Evolutionary conservation across 306 rosid genomes (phyloP), one percentile per base, ranked within the genome.

Genomic region (Quercus glauca): DNA sequence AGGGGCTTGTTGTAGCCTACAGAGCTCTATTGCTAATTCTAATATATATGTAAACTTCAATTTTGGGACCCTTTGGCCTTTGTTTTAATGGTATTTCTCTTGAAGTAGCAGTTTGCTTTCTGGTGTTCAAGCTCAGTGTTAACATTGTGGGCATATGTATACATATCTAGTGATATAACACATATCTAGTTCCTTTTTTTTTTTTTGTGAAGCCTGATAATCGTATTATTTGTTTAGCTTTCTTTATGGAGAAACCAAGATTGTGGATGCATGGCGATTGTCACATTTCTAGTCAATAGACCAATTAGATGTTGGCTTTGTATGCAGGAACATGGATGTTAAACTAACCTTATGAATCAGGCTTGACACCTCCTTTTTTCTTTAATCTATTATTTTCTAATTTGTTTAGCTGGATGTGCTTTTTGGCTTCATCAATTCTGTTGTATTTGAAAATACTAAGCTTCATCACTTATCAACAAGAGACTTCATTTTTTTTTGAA

Each of bases 31-130:
- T 25, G 10, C 65, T 49, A 18, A 23, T 59, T 59, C 69, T 28
- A 28, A 63, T 63, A 28, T 15, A 28, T 28, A 28, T 26, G 19
- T 28, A 28, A 63, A 28, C 69, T 63, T 63, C 28, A 13, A 28
- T 14, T 11, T 23, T 49, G 67, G 6, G 67, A 60, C 31, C 33
- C 72, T 31, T 80, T 45, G 14, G 9, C 13, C 61, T 37, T 41
- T 41, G 45, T 8, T 8, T 41, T 35, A 19, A 8, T 58, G 17
- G 17, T 23, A 3, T 73, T 52, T 49, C 43, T 53, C 45, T 72
- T 79, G 3, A 73, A 73, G 28, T 51, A 60, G 69, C 23, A 37
- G 68, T 74, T 59, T 74, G 9, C 71, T 58, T 74, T 21, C n/a
- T 11, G 49, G 51, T 43, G 7, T 23, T 69, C 75, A 26, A 41